phyloP scores from a whole-genome alignment of 2,329 filamentous ascomycete genomes.

The Sporothrix pallida region DNA sequence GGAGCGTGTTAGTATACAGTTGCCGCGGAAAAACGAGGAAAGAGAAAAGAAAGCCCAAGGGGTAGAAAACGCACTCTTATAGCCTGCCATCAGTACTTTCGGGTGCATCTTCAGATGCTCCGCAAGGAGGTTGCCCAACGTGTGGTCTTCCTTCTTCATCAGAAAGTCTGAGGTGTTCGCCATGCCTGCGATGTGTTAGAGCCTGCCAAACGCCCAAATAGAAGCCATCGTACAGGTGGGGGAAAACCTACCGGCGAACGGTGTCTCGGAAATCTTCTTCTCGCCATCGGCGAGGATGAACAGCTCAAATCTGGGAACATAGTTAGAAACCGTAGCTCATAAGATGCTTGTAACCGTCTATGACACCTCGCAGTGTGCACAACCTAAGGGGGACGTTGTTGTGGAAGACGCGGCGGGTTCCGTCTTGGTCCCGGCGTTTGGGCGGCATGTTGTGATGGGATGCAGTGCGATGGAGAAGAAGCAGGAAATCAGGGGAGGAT shows the following conservation, averaged over 20 bases:
- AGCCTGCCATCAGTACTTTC: slow-evolving; percentile 87
- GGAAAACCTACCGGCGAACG: slow-evolving; percentile 77
- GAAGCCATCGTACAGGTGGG: not conserved
- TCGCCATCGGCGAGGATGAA: slow-evolving; percentile 87
- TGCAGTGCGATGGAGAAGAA: not conserved
- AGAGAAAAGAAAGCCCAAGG: not conserved
- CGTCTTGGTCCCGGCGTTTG: not conserved
- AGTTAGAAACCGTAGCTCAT: not conserved
- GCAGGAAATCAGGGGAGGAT: not conserved
- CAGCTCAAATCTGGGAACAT: slow-evolving; percentile 76
- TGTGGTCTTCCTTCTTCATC: slow-evolving; percentile 96
- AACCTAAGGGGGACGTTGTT: slow-evolving; percentile 13
- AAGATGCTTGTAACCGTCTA: not conserved
- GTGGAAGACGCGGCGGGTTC: slow-evolving; percentile 26
- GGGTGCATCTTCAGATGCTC: slow-evolving; percentile 83
- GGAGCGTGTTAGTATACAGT: not conserved
- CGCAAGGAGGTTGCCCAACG: slow-evolving; percentile 86
- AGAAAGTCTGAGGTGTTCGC: slow-evolving; percentile 95
- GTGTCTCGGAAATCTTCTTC: slow-evolving; percentile 89
- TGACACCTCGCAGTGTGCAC: not conserved
- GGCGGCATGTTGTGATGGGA: slow-evolving; percentile 6
- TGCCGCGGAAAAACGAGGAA: not conserved
- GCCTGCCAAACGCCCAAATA: not conserved
- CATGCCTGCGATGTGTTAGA: slow-evolving; percentile 65
- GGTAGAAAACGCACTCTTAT: slow-evolving; percentile 69